Evolutionary conservation across 2,329 filamentous ascomycete species (phyloP), one percentile per base, ranked within the genome.

Genomic region (Botrytis porri): DNA sequence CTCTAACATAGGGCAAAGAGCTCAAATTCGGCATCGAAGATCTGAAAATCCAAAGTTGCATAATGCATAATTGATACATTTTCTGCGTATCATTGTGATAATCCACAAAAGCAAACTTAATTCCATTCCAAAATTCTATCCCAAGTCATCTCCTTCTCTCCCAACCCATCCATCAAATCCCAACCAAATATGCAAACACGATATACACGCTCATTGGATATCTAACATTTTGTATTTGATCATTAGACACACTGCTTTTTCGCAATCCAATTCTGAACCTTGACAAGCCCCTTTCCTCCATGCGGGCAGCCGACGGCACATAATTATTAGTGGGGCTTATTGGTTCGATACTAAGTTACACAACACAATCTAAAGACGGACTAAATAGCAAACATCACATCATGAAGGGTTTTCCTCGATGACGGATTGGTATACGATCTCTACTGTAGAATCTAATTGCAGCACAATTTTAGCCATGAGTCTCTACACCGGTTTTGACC

Each of bases 401-500:
- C 51, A 18, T 54, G 25, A 59, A 39, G 16, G 5, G 7, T 32
- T 35, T 35, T 41, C 22, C 25, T 10, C 32, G n/a, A n/a, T n/a
- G 35, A n/a, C 2, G 3, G 20, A 32, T 35, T 39, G 16, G 48
- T 6, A 35, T 32, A 7, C 4, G 4, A 16, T 18, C 9, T 12
- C 29, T n/a, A 25, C 20, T 39, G 9, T 60, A 39, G 29, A 32
- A 39, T 63, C 14, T 22, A 12, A 22, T 22, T 12, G n/a, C 62
- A 48, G 16, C 8, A 51, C 7, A 39, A 25, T 64, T 37, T 29
- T 65, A 73, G 54, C 69, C 62, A 79, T 80, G 76, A 77, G 77
- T 39, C 73, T 76, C 57, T 76, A 80, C 62, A 76, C 77, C 51
- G 77, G 78, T 39, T 81, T 81, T 69, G 78, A 80, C 59, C 79